phyloP scores from a whole-genome alignment of 2,329 filamentous ascomycete genomes.

The Trichoderma simmonsii region DNA sequence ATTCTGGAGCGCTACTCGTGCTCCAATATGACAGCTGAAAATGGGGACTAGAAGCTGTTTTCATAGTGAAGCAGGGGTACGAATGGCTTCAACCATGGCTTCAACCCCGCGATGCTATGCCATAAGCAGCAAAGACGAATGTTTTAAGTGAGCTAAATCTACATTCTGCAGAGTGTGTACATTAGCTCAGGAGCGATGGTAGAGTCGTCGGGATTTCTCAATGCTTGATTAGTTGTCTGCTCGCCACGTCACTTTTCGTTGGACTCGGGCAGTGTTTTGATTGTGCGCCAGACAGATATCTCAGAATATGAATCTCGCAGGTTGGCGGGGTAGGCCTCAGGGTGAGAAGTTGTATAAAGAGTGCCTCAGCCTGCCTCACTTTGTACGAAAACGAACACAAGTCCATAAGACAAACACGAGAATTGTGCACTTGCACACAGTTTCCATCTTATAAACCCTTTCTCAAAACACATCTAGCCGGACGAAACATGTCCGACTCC shows the following conservation, averaged over 20 bases:
- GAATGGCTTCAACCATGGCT: background rate
- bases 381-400: background rate
- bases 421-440: background rate
- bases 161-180: background rate
- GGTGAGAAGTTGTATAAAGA: background rate
- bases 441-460: background rate
- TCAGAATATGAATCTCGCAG: background rate
- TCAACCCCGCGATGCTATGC: background rate
- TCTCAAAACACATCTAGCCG: no score
- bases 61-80: background rate
- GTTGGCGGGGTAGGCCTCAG: background rate
- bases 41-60: background rate
- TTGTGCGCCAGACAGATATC: background rate
- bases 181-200: background rate
- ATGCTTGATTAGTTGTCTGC: background rate
- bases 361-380: background rate
- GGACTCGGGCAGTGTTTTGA: fast-evolving
- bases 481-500: background rate
- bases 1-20: background rate
- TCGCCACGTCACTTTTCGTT: background rate
- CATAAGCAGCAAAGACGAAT: background rate
- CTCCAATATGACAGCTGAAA: background rate
- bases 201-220: background rate
- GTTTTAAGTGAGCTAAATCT: background rate
- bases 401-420: background rate